phyloP scores from a whole-genome alignment of 768 basidiomycete species.

The Zangia roseola region DNA sequence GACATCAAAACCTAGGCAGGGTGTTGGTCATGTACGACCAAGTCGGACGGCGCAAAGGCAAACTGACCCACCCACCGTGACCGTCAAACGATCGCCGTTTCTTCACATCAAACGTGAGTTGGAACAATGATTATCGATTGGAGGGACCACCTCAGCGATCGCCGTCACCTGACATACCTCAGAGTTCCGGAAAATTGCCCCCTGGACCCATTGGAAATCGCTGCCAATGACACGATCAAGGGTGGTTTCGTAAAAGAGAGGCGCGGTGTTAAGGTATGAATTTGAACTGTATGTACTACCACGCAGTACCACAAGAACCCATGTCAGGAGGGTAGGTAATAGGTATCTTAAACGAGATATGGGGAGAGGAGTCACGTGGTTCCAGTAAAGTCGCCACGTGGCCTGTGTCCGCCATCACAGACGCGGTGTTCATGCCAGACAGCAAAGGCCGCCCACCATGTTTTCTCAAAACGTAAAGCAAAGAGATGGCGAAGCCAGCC shows the following conservation, averaged over 20 bases:
- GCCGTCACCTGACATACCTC: conserved; percentile 60
- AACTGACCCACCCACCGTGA: conserved; percentile 52
- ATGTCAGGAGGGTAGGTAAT: conserved; percentile 64
- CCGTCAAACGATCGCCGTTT: conserved; percentile 51
- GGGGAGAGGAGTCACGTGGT: conserved; percentile 24
- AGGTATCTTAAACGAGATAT: too few relatives aligned
- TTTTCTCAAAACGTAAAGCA: conserved; percentile 30
- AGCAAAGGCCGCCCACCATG: conserved; percentile 18
- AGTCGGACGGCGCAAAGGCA: too few relatives aligned
- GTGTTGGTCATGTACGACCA: conserved; percentile 73
- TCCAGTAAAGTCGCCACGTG: conserved; percentile 7
- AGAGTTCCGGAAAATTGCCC: conserved; percentile 77
- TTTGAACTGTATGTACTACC: conserved; percentile 57
- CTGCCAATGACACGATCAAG: conserved; percentile 49
- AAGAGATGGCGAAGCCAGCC: conserved; percentile 44
- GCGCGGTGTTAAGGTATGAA: conserved; percentile 61
- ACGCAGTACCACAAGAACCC: conserved; percentile 63
- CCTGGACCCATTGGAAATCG: conserved; percentile 67
- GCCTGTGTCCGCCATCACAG: background rate
- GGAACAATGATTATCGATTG: conserved; percentile 69
- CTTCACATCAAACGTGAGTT: conserved; percentile 80
- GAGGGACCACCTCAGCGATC: conserved; percentile 70
- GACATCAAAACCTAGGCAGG: conserved; percentile 33
- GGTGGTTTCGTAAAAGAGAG: conserved; percentile 72
- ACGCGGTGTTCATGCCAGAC: conserved; percentile 21